Evolutionary conservation across 768 basidiomycete species (phyloP), one percentile per base, ranked within the genome.

Genomic region (Lactarius tabidus): DNA sequence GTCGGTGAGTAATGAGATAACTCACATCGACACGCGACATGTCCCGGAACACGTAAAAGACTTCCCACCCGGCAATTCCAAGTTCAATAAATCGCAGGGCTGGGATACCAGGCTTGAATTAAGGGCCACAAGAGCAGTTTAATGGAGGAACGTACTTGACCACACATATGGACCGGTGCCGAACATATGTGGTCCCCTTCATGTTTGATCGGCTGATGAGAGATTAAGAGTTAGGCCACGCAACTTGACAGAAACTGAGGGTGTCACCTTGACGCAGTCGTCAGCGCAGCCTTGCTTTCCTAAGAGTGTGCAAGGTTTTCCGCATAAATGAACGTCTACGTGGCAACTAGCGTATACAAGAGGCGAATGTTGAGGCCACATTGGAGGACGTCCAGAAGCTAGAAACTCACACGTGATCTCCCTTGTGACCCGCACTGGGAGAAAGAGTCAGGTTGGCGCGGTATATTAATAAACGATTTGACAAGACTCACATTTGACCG

Each of bases 401-500:
- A 3, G 9, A 26, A 31, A 33, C 54, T 23, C 70, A 85, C 86
- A 85, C 79, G 66, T 87, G 85, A n/a, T 74, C 75, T 28, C 82
- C 84, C 20, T 78, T 71, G 63, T 87, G 85, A 0, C 86, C 86
- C 33, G 84, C 85, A n/a, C 85, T 86, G 63, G 26, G 14, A 33
- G 36, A 38, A 1, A 29, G 2, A 6, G 1, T 20, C 6, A 5
- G 29, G 23, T 38, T 2, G 57, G 65, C 29, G 7, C 18, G 39
- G 26, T 12, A 9, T 12, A 60, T 23, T 17, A 18, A n/a, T 14
- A 18, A 39, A 17, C 3, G 59, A 17, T 26, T 6, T 33, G 33
- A 33, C 6, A 6, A 2, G 26, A 76, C 84, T 41, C 69, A 85
- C 85, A 74, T 76, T 68, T 82, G 76, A 17, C 80, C 78, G 72